Conservation (phyloP, 2,329 filamentous ascomycete species). For the Chaetomiaceae sp. region DNA sequence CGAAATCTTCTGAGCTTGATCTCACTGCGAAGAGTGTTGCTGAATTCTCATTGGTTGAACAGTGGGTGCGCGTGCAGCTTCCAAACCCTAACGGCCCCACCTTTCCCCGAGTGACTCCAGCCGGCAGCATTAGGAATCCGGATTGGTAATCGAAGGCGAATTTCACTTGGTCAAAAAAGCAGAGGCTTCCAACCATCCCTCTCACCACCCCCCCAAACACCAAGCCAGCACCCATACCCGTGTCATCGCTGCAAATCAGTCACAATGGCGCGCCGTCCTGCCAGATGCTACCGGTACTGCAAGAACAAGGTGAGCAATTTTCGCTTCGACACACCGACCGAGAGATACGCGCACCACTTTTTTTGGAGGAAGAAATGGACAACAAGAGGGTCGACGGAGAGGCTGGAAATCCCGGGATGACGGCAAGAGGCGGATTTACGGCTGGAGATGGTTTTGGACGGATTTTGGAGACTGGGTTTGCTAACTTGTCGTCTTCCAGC, state of each 20-base stretch:
- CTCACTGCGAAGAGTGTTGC: constrained; percentile 7
- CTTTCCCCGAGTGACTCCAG: constrained; percentile 13
- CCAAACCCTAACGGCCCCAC: constrained; percentile 37
- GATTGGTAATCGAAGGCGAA: constrained; percentile 29
- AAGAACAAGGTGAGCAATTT: constrained; percentile 90
- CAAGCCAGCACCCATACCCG: constrained; percentile 36
- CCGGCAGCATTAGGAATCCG: constrained; percentile 54
- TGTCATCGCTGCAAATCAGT: constrained; percentile 55
- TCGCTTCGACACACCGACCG: background rate
- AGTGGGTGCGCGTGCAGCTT: constrained; percentile 18
- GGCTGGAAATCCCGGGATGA: background rate
- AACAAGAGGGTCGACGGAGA: background rate
- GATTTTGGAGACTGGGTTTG: constrained; percentile 6
- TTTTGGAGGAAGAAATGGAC: background rate
- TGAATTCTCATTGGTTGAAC: constrained; percentile 25
- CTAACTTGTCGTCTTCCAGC: constrained; percentile 66
- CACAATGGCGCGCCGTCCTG: constrained; percentile 99
- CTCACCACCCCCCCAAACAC: constrained; percentile 36
- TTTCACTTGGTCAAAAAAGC: constrained; percentile 32
- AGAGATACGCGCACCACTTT: background rate
- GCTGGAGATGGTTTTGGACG: background rate
- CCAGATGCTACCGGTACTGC: constrained; percentile 99
- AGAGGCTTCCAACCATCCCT: constrained; percentile 27
- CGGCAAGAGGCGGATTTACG: constrained; percentile 8
- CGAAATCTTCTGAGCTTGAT: constrained; percentile 18